Base-by-base conservation (phyloP, 2,329 filamentous ascomycete genomes). In the Aspergillus eucalypticola region DNA sequence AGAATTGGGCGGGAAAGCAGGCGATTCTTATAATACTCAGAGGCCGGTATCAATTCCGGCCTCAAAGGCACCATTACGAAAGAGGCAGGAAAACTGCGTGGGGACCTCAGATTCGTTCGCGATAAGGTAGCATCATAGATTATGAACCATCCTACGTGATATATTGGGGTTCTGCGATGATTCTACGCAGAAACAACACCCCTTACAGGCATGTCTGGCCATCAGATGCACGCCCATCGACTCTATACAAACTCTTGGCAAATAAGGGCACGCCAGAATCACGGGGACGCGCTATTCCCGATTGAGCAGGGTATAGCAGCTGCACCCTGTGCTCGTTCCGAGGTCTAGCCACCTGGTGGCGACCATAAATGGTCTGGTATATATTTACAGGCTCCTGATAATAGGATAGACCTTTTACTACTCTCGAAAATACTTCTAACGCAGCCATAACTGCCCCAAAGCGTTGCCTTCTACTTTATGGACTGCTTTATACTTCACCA, bases 31-130 rank as follows among this genome's bases (percentile, higher is more conserved):
- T 78, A 78, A 77, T 70, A 64, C 64, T 69, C 46, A 67, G 76
- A 77, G 76, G 76, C 76, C 76, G 77, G 77, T 75, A 78, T 76
- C 70, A 74, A 78, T 79, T 75, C 76, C 76, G 76, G 76, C 76
- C 76, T 78, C 75, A 66, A 64, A 65, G 64, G 63, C 67, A 66
- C 66, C 68, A 77, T 75, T 75, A 76, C 74, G 69, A 71, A 75
- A 75, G 59, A 70, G 68, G 71, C 65, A 67, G 61, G 44, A 59
- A 65, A 60, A 66, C 59, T 49, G 63, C 66, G 68, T 70, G 70
- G 67, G 69, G 63, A 68, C 62, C 60, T 64, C 62, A 46, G 58
- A 46, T 44, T 29, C 55, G 49, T 46, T 51, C 60, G 41, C 58
- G 60, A 60, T 54, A 57, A 55, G 58, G 39, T 54, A 38, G 29